Evolutionary conservation across 495 filamentous ascomycete genomes (phyloP).

Genomic region (Penicillium mononematosum): DNA sequence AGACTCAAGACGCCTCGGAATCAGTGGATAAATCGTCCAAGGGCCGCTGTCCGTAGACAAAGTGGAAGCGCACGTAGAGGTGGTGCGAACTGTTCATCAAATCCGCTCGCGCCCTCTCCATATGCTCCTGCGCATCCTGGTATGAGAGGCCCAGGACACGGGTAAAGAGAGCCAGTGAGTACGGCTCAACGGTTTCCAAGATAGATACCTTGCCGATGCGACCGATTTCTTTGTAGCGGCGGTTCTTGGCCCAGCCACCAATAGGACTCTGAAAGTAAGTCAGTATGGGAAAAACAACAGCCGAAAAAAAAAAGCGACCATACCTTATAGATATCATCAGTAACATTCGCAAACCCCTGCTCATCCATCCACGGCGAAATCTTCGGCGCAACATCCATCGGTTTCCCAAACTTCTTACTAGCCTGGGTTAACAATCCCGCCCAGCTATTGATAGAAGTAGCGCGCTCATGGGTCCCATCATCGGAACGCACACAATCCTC

Average conservation of each 20-base stretch:
- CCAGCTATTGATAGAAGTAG: conserved; percentile 27
- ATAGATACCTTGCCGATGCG: conserved; percentile 35
- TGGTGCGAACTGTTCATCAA: conserved; percentile 31
- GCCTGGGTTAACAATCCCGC: conserved; percentile 30
- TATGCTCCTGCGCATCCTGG: conserved; percentile 36
- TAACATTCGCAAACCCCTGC: conserved; percentile 37
- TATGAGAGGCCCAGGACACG: conserved; percentile 48
- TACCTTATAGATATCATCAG: conserved; percentile 44
- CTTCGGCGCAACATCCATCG: conserved; percentile 33
- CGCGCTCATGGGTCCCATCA: conserved; percentile 37
- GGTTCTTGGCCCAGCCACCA: conserved; percentile 52
- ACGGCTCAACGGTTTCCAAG: conserved; percentile 49
- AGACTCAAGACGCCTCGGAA: not conserved
- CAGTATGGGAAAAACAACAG: not conserved
- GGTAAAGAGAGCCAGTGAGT: conserved; percentile 55
- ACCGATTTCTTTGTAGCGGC: conserved; percentile 50
- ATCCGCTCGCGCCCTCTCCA: conserved; percentile 37
- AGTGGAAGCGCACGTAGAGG: conserved; percentile 40
- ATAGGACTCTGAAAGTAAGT: conserved; percentile 35
- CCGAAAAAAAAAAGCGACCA: not conserved
- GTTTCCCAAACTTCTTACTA: conserved; percentile 40
- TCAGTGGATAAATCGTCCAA: conserved; percentile 19
- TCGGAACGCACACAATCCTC: conserved; percentile 37
- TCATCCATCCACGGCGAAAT: conserved; percentile 30
- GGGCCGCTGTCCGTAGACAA: conserved; percentile 42